These are phyloP conservation scores for Sporothrix brunneoviolacea DNA, from an alignment of 2,329 filamentous ascomycete species.

Conservation along the genomic window DNA sequence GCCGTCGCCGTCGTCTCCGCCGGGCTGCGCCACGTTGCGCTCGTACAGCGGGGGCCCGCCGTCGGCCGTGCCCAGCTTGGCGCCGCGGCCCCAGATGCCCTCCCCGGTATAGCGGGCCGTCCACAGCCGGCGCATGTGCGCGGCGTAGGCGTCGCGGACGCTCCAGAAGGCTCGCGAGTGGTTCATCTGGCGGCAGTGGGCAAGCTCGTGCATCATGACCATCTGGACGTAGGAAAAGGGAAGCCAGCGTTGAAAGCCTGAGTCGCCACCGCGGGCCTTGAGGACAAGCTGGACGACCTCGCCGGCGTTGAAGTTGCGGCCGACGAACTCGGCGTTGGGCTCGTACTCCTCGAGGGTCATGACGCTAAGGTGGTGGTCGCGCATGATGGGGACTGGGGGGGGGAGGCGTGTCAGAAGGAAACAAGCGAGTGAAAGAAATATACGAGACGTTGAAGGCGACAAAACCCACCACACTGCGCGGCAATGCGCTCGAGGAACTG, in stretches of 20 bases:
- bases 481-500: conserved; percentile 71
- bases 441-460: background rate
- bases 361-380: conserved; percentile 55
- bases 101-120: conserved; percentile 66
- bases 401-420: background rate
- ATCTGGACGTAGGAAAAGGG: conserved; percentile 81
- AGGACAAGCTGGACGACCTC: conserved; percentile 83
- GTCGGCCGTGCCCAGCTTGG: conserved; percentile 50
- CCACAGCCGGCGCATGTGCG: conserved; percentile 67
- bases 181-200: conserved; percentile 89
- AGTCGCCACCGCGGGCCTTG: conserved; percentile 54
- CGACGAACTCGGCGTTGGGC: conserved; percentile 74
- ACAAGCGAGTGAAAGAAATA: no score
- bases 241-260: no score
- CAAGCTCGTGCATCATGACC: conserved; percentile 92
- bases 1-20: conserved; percentile 33
- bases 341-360: conserved; percentile 74
- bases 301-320: conserved; percentile 84
- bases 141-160: conserved; percentile 66
- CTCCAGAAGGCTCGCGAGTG: conserved; percentile 76
- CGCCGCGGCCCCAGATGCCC: conserved; percentile 73
- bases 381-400: conserved; percentile 65
- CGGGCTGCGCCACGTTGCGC: conserved; percentile 36
- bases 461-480: conserved; percentile 61
- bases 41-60: conserved; percentile 34